Base-by-base conservation (phyloP, 2,329 filamentous ascomycete species). In the Neofusicoccum cordaticola region DNA sequence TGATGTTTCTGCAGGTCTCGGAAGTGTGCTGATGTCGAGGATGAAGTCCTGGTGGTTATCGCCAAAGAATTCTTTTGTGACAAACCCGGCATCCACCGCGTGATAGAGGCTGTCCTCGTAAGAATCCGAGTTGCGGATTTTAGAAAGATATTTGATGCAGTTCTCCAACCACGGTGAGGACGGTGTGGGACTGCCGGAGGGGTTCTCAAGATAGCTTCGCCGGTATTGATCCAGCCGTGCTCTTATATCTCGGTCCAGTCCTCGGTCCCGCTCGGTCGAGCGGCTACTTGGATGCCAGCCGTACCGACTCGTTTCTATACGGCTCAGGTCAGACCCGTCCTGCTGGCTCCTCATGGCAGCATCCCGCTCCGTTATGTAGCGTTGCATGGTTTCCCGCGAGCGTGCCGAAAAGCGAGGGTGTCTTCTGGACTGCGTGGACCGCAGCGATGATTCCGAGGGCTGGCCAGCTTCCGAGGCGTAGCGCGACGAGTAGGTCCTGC, bases 91-190 rank as follows among this genome's bases (percentile, higher is more conserved):
- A 34, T 83, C 83, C 4, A 83, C 80, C 13, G 84, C 85, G 17
- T 79, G 80, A 41, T 78, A 79, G 17, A 86, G 74, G 66, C 83
- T 83, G 67, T 88, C 85, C 66, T 86, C 82, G 60, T 83, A 80
- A 12, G 79, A 81, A 63, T 74, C 79, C 35, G 82, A 85, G 62
- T 80, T 79, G 15, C 86, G 84, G 67, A 90, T 77, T 61, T 82
- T 80, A 63, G 86, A 83, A 15, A 90, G 80, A 72, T 89, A 90
- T 69, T 81, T 83, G 69, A 90, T 84, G 1, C 85, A 83, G 68
- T 85, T 83, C 70, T 87, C 85, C 60, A 89, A 72, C 58, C 78
- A 74, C 13, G 76, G 73, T 42, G 76, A 75, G 3, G 71, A 68
- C 7, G 70, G 19, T 3, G 73, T 44, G 17, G 73, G 65, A 13